phyloP scores from a whole-genome alignment of 495 filamentous ascomycete genomes.

The Penicillium steckii region DNA sequence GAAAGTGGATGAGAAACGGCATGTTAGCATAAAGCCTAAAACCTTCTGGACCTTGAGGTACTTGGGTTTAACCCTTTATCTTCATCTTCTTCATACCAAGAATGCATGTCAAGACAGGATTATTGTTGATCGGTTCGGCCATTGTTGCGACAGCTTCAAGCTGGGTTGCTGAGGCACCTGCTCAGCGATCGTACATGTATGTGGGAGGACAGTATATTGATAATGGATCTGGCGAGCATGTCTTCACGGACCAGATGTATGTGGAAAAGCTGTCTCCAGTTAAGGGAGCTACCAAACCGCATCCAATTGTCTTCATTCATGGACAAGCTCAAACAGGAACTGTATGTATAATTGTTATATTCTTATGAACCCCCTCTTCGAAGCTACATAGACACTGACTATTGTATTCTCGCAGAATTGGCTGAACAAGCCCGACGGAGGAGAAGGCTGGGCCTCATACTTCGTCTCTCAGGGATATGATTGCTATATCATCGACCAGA shows the following conservation, averaged over 20 bases:
- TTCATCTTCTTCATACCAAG: too few relatives aligned
- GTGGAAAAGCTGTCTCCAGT: conserved; percentile 52
- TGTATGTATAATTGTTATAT: conserved; percentile 39
- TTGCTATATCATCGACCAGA: conserved; percentile 47
- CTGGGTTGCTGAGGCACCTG: conserved; percentile 4
- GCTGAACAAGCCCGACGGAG: conserved; percentile 48
- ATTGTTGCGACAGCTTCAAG: conserved; percentile 4
- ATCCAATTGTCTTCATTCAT: conserved; percentile 54
- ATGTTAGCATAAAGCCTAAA: neutral
- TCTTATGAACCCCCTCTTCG: too few relatives aligned
- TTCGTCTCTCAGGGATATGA: conserved; percentile 45
- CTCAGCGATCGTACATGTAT: conserved; percentile 45
- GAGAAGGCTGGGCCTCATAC: conserved; percentile 46
- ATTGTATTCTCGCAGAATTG: conserved; percentile 29
- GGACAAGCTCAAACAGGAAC: conserved; percentile 51
- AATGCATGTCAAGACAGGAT: conserved; percentile 7
- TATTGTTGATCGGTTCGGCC: conserved; percentile 4
- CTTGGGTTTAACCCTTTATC: neutral
- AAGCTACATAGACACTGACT: too few relatives aligned
- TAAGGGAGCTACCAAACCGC: conserved; percentile 15
- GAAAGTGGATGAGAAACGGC: too few relatives aligned
- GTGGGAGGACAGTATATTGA: conserved; percentile 46
- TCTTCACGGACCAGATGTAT: conserved; percentile 52
- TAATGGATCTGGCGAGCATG: conserved; percentile 30
- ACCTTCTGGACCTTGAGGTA: neutral